phyloP scores from a whole-genome alignment of 2,329 filamentous ascomycete genomes.

The Ascosphaera pollenicola region DNA sequence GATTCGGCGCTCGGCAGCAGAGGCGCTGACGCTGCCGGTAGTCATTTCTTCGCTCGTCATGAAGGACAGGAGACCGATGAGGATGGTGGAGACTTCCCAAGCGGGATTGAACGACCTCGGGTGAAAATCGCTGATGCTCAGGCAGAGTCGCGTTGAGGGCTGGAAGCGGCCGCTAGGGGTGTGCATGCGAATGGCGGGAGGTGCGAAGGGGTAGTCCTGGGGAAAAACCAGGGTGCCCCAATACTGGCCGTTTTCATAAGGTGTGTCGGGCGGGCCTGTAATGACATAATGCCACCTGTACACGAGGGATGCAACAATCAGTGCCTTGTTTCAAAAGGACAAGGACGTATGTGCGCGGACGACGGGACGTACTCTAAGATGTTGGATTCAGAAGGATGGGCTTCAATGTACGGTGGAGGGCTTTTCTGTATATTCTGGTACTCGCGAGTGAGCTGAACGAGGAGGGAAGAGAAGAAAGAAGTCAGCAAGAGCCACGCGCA shows the following conservation, averaged over 20 bases:
- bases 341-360: conserved; percentile 1
- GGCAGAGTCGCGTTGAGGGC: conserved; percentile 71
- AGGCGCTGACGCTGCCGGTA: conserved; percentile 65
- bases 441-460: conserved; percentile 34
- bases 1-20: conserved; percentile 52
- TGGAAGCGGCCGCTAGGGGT: conserved; percentile 92
- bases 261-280: conserved; percentile 80
- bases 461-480: too few relatives aligned
- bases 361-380: conserved; percentile 53
- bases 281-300: conserved; percentile 81
- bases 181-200: conserved; percentile 96
- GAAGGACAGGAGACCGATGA: conserved; percentile 84
- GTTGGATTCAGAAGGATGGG: conserved; percentile 75
- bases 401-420: conserved; percentile 70
- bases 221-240: conserved; percentile 96
- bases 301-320: conserved; percentile 2
- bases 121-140: conserved; percentile 94
- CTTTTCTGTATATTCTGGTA: conserved; percentile 46
- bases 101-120: conserved; percentile 96
- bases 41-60: conserved; percentile 99
- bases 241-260: conserved; percentile 88
- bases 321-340: background rate
- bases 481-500: too few relatives aligned
- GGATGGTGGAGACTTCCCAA: conserved; percentile 92
- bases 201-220: conserved; percentile 89